These are phyloP conservation scores for Anisodus tanguticus DNA, from an alignment of 257 asterid genomes.

Conservation along the genomic window DNA sequence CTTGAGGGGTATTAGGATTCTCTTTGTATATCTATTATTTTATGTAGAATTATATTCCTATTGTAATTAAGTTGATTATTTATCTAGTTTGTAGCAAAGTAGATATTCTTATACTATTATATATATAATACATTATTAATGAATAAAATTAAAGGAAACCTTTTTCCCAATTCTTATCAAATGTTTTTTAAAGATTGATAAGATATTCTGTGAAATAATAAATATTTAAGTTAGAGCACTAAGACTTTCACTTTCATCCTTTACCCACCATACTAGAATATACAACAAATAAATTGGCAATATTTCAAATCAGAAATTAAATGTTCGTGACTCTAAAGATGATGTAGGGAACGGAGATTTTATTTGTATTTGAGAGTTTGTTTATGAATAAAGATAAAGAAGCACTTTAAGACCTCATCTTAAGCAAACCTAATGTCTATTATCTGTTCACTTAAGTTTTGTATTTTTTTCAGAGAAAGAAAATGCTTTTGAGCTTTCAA, in stretches of 20 bases:
- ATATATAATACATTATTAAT: too few relatives aligned
- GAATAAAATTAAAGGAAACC: too few relatives aligned
- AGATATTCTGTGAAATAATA: neutral
- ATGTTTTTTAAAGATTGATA: neutral
- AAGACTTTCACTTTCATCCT: neutral
- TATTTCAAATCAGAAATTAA: neutral
- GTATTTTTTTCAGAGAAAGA: neutral
- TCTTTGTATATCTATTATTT: too few relatives aligned
- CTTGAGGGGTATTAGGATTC: too few relatives aligned
- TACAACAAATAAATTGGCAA: neutral
- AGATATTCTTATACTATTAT: too few relatives aligned
- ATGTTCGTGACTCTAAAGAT: neutral
- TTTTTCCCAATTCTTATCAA: too few relatives aligned
- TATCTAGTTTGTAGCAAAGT: too few relatives aligned
- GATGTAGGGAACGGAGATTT: neutral
- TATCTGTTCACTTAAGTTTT: neutral
- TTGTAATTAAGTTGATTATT: too few relatives aligned
- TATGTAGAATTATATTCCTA: too few relatives aligned
- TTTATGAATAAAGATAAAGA: neutral
- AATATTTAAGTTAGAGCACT: neutral
- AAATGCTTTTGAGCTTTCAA: neutral
- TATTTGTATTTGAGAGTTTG: neutral
- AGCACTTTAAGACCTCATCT: neutral
- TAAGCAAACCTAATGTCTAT: neutral
- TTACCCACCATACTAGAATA: constrained; percentile 13